Evolutionary conservation across 495 filamentous ascomycete genomes (phyloP).

Genomic region (Schizothecium vesticola): DNA sequence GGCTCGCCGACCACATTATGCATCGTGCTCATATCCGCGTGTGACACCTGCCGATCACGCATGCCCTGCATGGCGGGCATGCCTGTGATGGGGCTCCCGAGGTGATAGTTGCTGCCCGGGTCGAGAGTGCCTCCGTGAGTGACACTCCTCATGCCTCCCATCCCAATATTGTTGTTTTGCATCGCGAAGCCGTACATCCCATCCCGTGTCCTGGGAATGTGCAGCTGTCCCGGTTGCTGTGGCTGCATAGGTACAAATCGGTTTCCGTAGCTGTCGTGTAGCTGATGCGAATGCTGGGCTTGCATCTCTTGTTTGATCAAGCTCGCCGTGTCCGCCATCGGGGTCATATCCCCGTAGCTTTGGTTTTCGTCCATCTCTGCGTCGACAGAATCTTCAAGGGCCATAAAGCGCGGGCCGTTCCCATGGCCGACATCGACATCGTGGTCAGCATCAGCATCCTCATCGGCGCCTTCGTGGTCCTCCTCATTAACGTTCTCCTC

Average conservation of each 20-base stretch:
- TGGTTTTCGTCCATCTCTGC: slow-evolving; percentile 35
- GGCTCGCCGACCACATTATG: slow-evolving; percentile 35
- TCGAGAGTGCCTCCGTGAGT: neutral
- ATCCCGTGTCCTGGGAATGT: slow-evolving; percentile 7
- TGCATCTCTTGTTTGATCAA: slow-evolving; percentile 10
- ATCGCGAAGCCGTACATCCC: neutral
- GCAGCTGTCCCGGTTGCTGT: slow-evolving; percentile 6
- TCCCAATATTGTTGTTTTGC: neutral
- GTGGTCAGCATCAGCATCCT: slow-evolving; percentile 12
- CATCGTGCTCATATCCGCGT: slow-evolving; percentile 26
- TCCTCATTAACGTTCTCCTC: slow-evolving; percentile 22
- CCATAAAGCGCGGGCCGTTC: neutral
- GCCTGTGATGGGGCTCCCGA: slow-evolving; percentile 20
- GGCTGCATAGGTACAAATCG: neutral
- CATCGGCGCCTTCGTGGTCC: slow-evolving; percentile 11
- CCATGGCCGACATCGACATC: slow-evolving; percentile 5
- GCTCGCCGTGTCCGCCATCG: slow-evolving; percentile 8
- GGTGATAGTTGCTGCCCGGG: neutral
- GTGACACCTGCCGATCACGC: neutral
- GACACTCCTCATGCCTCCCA: neutral
- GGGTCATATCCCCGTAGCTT: slow-evolving; percentile 22
- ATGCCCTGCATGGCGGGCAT: slow-evolving; percentile 5
- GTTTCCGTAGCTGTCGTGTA: neutral
- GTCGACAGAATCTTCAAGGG: neutral
- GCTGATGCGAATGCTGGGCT: slow-evolving; percentile 13